Conservation (phyloP, 2,329 filamentous ascomycete genomes). For the Penicillium italicum region DNA sequence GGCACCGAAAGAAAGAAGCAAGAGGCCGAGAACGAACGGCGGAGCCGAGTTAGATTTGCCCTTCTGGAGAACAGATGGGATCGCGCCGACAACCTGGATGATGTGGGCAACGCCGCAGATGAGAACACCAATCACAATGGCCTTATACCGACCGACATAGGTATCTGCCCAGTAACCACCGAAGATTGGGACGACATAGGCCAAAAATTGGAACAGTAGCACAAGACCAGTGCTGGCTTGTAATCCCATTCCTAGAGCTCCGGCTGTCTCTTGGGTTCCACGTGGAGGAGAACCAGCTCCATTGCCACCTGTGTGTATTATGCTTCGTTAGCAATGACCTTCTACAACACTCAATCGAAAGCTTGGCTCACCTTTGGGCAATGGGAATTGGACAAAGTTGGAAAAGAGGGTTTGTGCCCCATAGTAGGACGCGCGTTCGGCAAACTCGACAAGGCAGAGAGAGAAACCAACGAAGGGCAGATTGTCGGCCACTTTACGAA, state of each 20-base stretch:
- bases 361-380: constrained; percentile 45
- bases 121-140: constrained; percentile 39
- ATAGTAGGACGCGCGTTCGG: constrained; percentile 60
- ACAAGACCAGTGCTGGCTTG: constrained; percentile 51
- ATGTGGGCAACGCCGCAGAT: constrained; percentile 29
- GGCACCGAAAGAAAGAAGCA: constrained; percentile 40
- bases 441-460: constrained; percentile 59
- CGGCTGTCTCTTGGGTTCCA: constrained; percentile 46
- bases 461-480: constrained; percentile 55
- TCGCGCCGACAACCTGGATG: constrained; percentile 31
- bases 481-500: constrained; percentile 50
- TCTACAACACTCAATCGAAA: neutral
- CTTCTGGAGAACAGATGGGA: constrained; percentile 42
- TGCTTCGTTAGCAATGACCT: neutral
- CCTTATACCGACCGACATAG: constrained; percentile 21
- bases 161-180: constrained; percentile 30
- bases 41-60: constrained; percentile 32
- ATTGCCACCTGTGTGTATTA: constrained; percentile 11
- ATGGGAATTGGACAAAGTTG: constrained; percentile 60
- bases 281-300: constrained; percentile 30
- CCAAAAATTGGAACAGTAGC: constrained; percentile 52
- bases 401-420: constrained; percentile 54
- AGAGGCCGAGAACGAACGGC: constrained; percentile 40
- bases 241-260: constrained; percentile 57
- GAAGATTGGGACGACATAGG: constrained; percentile 56